phyloP scores from a whole-genome alignment of 805 yeast genomes.

The Starmerella gropengiesseri region DNA sequence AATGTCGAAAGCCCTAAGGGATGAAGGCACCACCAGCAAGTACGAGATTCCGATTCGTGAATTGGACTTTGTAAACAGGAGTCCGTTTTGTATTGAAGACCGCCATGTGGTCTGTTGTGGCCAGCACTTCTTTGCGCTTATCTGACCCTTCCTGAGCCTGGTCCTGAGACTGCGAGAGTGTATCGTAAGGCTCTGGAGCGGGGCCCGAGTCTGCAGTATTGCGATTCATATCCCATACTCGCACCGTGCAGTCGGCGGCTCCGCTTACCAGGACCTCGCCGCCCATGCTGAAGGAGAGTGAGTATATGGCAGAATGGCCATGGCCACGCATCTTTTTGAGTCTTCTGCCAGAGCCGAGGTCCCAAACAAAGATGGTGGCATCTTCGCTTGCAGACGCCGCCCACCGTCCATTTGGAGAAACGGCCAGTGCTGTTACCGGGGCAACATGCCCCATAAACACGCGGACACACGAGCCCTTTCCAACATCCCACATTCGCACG shows the following conservation, averaged over 20 bases:
- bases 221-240: conserved; percentile 91
- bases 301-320: conserved; percentile 75
- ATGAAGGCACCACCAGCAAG: conserved; percentile 84
- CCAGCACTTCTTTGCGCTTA: conserved; percentile 54
- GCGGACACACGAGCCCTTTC: conserved; percentile 78
- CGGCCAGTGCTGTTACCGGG: conserved; percentile 75
- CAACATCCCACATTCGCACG: conserved; percentile 95
- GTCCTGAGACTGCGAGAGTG: conserved; percentile 23
- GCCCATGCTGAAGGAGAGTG: conserved; percentile 73
- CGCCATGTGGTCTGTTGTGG: conserved; percentile 82
- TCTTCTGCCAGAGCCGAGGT: conserved; percentile 79
- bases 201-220: conserved; percentile 75
- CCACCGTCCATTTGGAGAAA: conserved; percentile 96
- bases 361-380: conserved; percentile 82
- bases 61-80: conserved; percentile 85
- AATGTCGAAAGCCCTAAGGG: background rate
- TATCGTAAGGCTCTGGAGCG: conserved; percentile 57
- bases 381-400: conserved; percentile 93
- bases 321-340: conserved; percentile 91
- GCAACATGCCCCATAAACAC: conserved; percentile 87
- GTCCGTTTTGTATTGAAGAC: conserved; percentile 89
- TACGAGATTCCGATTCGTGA: conserved; percentile 81
- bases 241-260: conserved; percentile 82
- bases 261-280: conserved; percentile 85
- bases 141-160: conserved; percentile 20